Evolutionary conservation across 352 stramenopile genomes (phyloP).

Genomic region (Globisporangium nagaii): DNA sequence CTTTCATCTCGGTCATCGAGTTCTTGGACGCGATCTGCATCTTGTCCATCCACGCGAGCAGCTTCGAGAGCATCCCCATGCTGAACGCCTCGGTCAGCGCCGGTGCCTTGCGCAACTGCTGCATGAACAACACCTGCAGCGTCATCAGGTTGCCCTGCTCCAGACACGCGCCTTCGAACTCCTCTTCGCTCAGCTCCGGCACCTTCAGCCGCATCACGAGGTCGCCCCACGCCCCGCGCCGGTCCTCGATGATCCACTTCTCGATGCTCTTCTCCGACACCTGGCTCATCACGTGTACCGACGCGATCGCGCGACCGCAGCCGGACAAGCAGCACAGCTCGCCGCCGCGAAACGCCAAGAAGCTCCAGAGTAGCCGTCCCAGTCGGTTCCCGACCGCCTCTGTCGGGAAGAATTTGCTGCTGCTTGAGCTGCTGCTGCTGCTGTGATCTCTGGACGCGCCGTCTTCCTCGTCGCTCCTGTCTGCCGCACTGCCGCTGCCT

Average conservation of each 20-base stretch:
- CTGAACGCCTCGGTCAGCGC: slow-evolving; percentile 63
- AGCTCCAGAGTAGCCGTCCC: slow-evolving; percentile 73
- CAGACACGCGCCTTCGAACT: slow-evolving; percentile 72
- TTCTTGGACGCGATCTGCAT: slow-evolving; percentile 34
- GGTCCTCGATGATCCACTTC: slow-evolving; percentile 81
- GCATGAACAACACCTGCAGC: slow-evolving; percentile 70
- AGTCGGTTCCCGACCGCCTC: slow-evolving; percentile 55
- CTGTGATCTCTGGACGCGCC: too few relatives aligned
- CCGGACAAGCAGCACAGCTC: slow-evolving; percentile 65
- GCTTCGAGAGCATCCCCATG: slow-evolving; percentile 60
- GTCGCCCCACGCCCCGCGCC: slow-evolving; percentile 51
- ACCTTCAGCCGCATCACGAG: slow-evolving; percentile 58
- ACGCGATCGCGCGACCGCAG: slow-evolving; percentile 72
- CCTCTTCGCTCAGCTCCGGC: slow-evolving; percentile 73
- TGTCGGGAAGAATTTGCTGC: slow-evolving; percentile 16
- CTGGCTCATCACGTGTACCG: slow-evolving; percentile 77
- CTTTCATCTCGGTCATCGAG: slow-evolving; percentile 72
- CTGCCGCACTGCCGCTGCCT: background rate
- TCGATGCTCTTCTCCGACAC: slow-evolving; percentile 80
- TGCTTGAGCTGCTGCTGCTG: background rate
- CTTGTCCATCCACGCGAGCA: slow-evolving; percentile 74
- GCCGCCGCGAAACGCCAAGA: slow-evolving; percentile 73
- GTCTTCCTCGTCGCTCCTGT: slow-evolving; percentile 18
- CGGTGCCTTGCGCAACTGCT: slow-evolving; percentile 57
- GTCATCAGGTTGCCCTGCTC: slow-evolving; percentile 73